Evolutionary conservation across 2,329 filamentous ascomycete species (phyloP), one percentile per base, ranked within the genome.

Genomic region (Arthrobotrys entomopaga): DNA sequence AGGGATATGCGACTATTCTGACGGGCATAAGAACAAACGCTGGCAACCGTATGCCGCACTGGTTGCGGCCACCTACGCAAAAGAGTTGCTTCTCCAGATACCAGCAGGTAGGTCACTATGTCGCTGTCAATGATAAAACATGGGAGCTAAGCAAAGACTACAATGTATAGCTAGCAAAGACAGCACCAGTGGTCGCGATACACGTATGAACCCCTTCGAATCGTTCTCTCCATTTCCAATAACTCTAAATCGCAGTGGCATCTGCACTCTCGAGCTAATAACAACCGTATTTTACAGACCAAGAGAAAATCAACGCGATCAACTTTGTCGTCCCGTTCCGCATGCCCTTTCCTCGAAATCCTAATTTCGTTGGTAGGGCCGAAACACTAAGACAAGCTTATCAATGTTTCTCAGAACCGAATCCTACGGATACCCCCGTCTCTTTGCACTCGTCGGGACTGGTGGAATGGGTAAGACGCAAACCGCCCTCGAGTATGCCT

Each of bases 381-480:
- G 38, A 61, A 54, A 8, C 7, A 13, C 54, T 69, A 1, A n/a
- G 43, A 6, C 11, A 52, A 19, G 24, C 52, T 20, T 34, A 65
- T 15, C 7, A 57, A 50, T 59, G 29, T 34, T 59, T 59, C 13
- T 24, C 24, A n/a, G 40, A 49, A n/a, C 42, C 13, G 13, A 46
- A 26, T 2, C 29, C 16, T 15, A 48, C 56, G 1, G 22, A 59
- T 34, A 29, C 13, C 5, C 56, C 56, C 7, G 1, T 19, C 29
- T 42, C 8, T 58, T 10, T 16, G 54, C 38, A 43, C 29, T 58
- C 19, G 40, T 20, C 3, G 58, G 26, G 3, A 42, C 43, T 43
- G 16, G 59, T 5, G 46, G 59, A 7, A 63, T 49, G 57, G 57
- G 78, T 10, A 79, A 79, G 63, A 78, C 77, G 13, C 65, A 79